Conservation (phyloP, 1,284 basidiomycete genomes). For the Sphagnurus paluster region DNA sequence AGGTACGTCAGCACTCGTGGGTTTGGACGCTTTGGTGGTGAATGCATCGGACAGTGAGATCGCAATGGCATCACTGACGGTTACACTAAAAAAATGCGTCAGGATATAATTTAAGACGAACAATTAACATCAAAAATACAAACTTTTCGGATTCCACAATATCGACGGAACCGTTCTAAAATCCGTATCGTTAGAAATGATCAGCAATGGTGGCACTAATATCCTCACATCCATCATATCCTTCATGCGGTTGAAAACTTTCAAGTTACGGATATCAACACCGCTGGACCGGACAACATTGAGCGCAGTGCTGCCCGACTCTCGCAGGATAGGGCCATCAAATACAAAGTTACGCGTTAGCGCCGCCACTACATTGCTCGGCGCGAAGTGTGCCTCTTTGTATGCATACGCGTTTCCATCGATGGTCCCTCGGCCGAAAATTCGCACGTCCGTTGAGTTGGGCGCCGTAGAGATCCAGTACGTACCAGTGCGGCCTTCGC, state of each 20-base stretch:
- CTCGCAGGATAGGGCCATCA: conserved; percentile 17
- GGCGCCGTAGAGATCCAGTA: conserved; percentile 20
- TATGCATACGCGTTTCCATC: conserved; percentile 16
- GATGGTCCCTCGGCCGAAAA: conserved; percentile 20
- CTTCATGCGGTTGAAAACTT: conserved; percentile 18
- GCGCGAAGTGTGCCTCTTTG: conserved; percentile 11
- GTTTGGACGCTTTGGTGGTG: conserved; percentile 18
- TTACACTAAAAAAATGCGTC: conserved; percentile 12
- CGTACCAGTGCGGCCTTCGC: conserved; percentile 17
- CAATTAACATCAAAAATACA: not conserved
- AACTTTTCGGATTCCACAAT: conserved; percentile 20
- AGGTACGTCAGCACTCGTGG: conserved; percentile 2
- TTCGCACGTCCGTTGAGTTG: conserved; percentile 18
- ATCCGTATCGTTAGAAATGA: not conserved
- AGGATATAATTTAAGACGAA: too few species aligned
- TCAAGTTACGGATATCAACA: conserved; percentile 13
- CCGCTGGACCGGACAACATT: conserved; percentile 14
- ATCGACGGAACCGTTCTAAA: conserved; percentile 18
- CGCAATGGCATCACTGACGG: conserved; percentile 13
- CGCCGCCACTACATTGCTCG: conserved; percentile 17
- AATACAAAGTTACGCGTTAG: conserved; percentile 16
- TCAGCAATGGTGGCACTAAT: not conserved
- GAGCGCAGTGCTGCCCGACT: conserved; percentile 18
- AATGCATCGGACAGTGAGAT: conserved; percentile 17
- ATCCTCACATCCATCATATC: conserved; percentile 16